Percentiles rank a stretch among this genome's conserved stretches.
Evolutionary conservation across 139 green algal genomes (phyloP).

Genomic region (Desmodesmus armatus): DNA sequence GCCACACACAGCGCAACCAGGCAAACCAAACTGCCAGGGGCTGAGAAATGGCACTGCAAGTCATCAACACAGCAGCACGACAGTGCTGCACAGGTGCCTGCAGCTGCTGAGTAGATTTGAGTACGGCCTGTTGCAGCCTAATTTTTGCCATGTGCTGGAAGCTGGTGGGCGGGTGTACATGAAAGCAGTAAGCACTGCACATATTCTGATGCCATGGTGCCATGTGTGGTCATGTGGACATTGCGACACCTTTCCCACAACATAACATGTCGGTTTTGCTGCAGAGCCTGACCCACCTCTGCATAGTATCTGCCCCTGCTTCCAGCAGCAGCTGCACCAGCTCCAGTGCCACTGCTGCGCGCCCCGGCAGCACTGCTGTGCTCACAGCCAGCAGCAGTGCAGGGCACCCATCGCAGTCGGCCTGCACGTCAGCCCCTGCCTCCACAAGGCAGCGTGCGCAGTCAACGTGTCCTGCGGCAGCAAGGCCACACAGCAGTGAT

Average conservation of each 20-base stretch:
- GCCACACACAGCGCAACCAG: no score
- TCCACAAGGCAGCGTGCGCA: slow-evolving; percentile 60
- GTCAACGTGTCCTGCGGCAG: slow-evolving; percentile 70
- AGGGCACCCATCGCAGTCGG: slow-evolving; percentile 75
- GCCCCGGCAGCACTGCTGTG: slow-evolving; percentile 44
- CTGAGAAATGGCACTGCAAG: no score
- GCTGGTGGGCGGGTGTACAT: no score
- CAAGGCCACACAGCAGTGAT: no score
- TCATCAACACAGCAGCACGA: no score
- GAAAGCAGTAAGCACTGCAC: no score
- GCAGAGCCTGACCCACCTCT: slow-evolving; percentile 24
- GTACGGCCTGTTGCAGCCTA: no score
- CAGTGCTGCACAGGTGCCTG: no score
- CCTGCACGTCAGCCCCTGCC: slow-evolving; percentile 42
- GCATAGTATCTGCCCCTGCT: slow-evolving; percentile 52
- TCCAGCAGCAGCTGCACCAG: slow-evolving; percentile 63
- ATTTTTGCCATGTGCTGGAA: no score
- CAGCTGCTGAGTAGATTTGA: no score
- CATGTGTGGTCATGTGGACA: neutral
- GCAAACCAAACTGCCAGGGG: no score
- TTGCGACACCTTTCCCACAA: neutral
- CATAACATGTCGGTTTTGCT: neutral
- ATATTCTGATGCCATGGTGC: no score
- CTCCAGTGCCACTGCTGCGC: slow-evolving; percentile 26
- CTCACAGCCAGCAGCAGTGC: slow-evolving; percentile 75